phyloP scores from a whole-genome alignment of 2,329 filamentous ascomycete species.

The Botryotinia narcissicola region DNA sequence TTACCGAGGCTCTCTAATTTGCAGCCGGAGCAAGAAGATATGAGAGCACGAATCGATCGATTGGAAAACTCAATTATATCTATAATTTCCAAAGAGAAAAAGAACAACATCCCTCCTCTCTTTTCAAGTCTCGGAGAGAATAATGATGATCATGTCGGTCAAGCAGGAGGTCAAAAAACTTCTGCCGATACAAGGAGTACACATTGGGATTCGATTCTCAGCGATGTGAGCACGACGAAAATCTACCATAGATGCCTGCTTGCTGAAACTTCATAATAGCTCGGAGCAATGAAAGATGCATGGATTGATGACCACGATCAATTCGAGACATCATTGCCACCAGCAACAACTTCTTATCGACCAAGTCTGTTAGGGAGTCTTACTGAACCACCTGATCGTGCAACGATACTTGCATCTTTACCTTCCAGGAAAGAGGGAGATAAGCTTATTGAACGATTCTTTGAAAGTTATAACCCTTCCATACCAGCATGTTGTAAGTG shows the following conservation, averaged over 20 bases:
- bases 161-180: constrained; percentile 25
- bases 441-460: not conserved
- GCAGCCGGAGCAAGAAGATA: constrained; percentile 41
- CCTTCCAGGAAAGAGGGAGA: not conserved
- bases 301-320: not conserved
- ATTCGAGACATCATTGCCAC: not conserved
- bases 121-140: not conserved
- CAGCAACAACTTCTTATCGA: not conserved
- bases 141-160: not conserved
- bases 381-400: not conserved
- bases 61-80: constrained; percentile 56
- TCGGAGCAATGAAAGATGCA: not conserved
- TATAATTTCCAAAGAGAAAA: constrained; percentile 43
- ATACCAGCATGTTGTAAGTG: not conserved
- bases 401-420: not conserved
- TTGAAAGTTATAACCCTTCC: not conserved
- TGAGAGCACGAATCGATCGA: constrained; percentile 52
- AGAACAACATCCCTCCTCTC: not conserved
- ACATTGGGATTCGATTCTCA: constrained; percentile 57
- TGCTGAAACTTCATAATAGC: not conserved
- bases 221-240: constrained; percentile 47
- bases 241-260: not conserved
- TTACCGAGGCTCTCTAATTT: constrained; percentile 28
- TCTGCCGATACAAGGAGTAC: constrained; percentile 45
- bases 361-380: not conserved